Conservation (phyloP, 768 basidiomycete genomes). For the Tubosaeta brunneosetosa region DNA sequence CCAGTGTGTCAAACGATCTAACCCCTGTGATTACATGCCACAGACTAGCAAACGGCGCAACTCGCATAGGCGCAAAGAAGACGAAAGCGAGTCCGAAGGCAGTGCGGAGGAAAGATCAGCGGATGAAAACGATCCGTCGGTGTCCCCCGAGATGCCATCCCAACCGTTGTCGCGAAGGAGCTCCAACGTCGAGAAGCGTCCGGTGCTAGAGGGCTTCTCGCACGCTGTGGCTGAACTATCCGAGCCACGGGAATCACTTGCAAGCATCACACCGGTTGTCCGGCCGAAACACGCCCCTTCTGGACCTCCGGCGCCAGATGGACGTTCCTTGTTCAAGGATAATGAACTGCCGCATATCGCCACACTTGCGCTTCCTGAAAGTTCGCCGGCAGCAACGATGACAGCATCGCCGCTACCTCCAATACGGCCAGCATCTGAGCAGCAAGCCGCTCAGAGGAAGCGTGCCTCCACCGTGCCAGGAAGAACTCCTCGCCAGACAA, state of each 20-base stretch:
- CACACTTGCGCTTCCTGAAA: constrained; percentile 58
- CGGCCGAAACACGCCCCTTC: constrained; percentile 28
- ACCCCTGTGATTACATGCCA: constrained; percentile 77
- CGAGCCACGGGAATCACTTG: constrained; percentile 44
- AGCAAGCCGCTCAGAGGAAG: constrained; percentile 64
- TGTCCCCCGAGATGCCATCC: constrained; percentile 47
- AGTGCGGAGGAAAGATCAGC: constrained; percentile 58
- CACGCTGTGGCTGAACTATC: constrained; percentile 30
- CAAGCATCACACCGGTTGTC: constrained; percentile 33
- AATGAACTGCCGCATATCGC: constrained; percentile 70
- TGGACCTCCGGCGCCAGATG: constrained; percentile 25
- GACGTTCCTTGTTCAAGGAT: constrained; percentile 49
- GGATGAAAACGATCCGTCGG: constrained; percentile 48
- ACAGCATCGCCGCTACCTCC: constrained; percentile 61
- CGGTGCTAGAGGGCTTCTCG: constrained; percentile 29
- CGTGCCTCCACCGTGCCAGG: constrained; percentile 67
- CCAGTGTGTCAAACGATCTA: constrained; percentile 75
- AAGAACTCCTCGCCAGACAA: constrained; percentile 52
- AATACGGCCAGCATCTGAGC: constrained; percentile 61
- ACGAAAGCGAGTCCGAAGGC: constrained; percentile 54
- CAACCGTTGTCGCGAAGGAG: constrained; percentile 34
- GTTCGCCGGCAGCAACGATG: constrained; percentile 52
- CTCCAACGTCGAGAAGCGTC: constrained; percentile 34
- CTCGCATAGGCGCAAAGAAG: constrained; percentile 57
- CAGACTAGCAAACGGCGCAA: constrained; percentile 68